Percentiles rank a stretch among this genome's conserved stretches.
Conservation (phyloP, 1,284 basidiomycete species). For the Ustilago loliicola region DNA sequence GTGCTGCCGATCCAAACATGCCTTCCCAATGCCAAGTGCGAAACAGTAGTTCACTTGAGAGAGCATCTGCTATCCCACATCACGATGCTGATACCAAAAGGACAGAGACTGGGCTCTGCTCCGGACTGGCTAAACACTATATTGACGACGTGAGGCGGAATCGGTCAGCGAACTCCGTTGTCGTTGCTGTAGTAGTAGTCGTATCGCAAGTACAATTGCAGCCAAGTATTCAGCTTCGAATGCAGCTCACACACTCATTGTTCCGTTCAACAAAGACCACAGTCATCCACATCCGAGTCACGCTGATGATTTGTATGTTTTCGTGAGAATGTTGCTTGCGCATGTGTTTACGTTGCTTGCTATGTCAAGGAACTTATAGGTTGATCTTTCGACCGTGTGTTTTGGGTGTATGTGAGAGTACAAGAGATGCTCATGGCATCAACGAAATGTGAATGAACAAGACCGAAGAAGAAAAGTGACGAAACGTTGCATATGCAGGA, state of each 20-base stretch:
- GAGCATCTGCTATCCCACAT: too few species aligned
- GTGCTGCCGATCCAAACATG: not conserved
- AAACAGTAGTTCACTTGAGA: too few species aligned
- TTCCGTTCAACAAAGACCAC: not conserved
- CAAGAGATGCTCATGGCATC: conserved; percentile 31
- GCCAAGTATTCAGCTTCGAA: not conserved
- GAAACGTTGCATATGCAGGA: conserved; percentile 23
- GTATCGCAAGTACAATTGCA: not conserved
- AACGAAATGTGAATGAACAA: conserved; percentile 17
- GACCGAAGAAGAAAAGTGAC: conserved; percentile 10
- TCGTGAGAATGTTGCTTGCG: conserved; percentile 42
- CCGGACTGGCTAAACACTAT: too few species aligned
- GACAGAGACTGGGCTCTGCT: too few species aligned
- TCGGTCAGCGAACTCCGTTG: too few species aligned
- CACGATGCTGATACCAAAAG: too few species aligned
- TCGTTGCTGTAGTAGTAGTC: too few species aligned
- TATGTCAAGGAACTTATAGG: conserved; percentile 9
- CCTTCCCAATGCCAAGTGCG: too few species aligned
- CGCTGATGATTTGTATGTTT: not conserved
- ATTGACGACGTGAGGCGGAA: too few species aligned
- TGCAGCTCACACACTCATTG: not conserved
- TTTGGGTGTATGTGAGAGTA: conserved; percentile 35
- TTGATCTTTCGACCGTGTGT: conserved; percentile 35
- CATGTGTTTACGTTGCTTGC: conserved; percentile 30
- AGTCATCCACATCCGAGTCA: not conserved